Evolutionary conservation across 2,329 filamentous ascomycete genomes (phyloP), one percentile per base, ranked within the genome.

Genomic region (Curvularia lunata): DNA sequence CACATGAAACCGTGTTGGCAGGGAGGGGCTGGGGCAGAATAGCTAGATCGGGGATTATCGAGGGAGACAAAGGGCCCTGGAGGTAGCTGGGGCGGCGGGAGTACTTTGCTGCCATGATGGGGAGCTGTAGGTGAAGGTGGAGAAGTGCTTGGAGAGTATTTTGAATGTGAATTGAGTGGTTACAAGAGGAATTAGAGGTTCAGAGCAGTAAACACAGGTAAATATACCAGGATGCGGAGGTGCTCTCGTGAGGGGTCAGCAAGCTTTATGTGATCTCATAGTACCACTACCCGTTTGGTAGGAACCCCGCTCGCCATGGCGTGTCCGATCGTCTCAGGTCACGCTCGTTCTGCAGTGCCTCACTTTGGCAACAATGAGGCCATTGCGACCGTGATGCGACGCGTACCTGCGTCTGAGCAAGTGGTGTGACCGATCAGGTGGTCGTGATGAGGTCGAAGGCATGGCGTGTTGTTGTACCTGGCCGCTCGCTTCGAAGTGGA

Each of bases 241-340:
- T 65, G 63, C 62, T 66, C 52, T 64, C 63, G 66, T 74, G 72
- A 73, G 73, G 71, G 72, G 71, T 73, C 57, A 64, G 49, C 58
- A 60, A 62, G 63, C 64, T 70, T 74, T 75, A 74, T 70, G 67
- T 74, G 71, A 73, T 65, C 65, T 72, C 72, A 74, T 73, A 68
- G 62, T 61, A 57, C 54, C 59, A 65, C 60, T 42, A 56, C 27
- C 56, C 54, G 55, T 63, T 63, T 58, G 64, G 61, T 55, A 52
- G 49, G 52, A 54, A 67, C 67, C 66, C 67, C 66, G 66, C 67
- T 61, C 67, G 63, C 63, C 58, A 62, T 54, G 58, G 56, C 57
- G 38, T 49, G 52, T 57, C 45, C 48, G 46, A 61, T 62, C 59
- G 56, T 41, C 64, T 67, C 68, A 69, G 65, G 65, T 73, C 71